Evolutionary conservation across 805 yeast species (phyloP), one percentile per base, ranked within the genome.

Genomic region (Groenewaldozyma salmanticensis): DNA sequence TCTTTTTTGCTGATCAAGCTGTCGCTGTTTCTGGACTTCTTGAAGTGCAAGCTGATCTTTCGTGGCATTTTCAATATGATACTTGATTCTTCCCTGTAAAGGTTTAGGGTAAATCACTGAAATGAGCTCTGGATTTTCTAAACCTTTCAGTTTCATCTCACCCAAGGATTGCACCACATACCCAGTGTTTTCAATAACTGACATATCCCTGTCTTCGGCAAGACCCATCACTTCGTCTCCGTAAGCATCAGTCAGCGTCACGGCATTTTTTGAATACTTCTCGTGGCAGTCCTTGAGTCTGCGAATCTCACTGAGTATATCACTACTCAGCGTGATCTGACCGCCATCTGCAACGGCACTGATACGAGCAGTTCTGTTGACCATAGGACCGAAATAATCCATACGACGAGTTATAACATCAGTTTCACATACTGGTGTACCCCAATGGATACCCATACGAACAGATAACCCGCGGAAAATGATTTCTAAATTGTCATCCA

Each of bases 371-470:
- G 99, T 85, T 39, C 95, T 72, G 55, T 92, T 92, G 24, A 92
- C 99, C 87, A 92, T 88, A 0, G 99, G 98, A 0, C 99, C 99
- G 53, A 92, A 82, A 61, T 92, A 92, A 64, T 92, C 99, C 98
- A 92, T 92, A 66, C 99, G 77, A 51, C 87, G 77, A 0, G 98
- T 92, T 40, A 88, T 88, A 45, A 90, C 81, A 65, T 92, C 99
- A 5, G 81, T 74, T 60, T 92, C 99, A 54, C 94, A 85, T 33
- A 90, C 96, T 0, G 99, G 97, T 1, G 81, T 71, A 48, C 99
- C 99, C 95, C 97, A 92, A 60, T 92, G 97, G 33, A 86, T 75
- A 46, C 99, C 99, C 97, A 92, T 92, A 56, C 99, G 74, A 6
- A 92, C 99, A 1, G 94, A 82, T 34, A 92, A 65, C 2, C 99